Evolutionary conservation across 306 rosid species (phyloP), one percentile per base, ranked within the genome.

Genomic region (Sicyos baderoa): DNA sequence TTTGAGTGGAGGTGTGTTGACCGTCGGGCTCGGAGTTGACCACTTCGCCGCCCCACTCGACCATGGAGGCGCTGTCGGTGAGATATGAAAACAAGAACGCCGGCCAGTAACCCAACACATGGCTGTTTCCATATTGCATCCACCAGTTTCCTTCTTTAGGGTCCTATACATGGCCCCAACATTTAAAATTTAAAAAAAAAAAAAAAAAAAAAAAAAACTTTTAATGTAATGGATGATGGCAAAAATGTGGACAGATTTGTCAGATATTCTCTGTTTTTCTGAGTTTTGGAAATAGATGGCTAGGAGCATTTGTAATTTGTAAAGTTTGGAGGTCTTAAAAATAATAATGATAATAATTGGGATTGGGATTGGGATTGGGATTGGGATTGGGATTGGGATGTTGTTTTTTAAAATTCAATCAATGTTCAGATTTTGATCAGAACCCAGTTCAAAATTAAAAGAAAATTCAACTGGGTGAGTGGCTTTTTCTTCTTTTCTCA

Each of bases 71-170:
- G 73, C 96, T 85, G 17, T 93, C 99, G 0, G 91, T 89, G 70
- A 93, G 79, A 75, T 93, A 88, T 2, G 99, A 89, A 87, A 93
- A 93, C 16, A 93, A 73, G 88, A 88, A 88, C 0, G 97, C 83
- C 12, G 99, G 99, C 99, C 99, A 93, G 58, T 93, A 93, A 0
- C 99, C 99, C 76, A 93, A 73, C 6, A 90, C 94, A 49, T 78
- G 74, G 78, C 74, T 86, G 52, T 86, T 93, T 13, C 97, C 99
- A 29, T 90, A 88, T 73, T 93, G 97, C 97, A 93, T 86, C 99
- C 99, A 93, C 99, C 99, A 93, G 58, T 93, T 96, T 45, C 99
- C 99, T 79, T 90, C 85, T 64, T 81, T 86, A n/a, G 97, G 99
- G 84, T 93, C 99, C 99, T 93, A 62, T 63, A 62, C n/a, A n/a